Conservation (phyloP, 2,329 filamentous ascomycete genomes). For the Epichloe gansuensis region DNA sequence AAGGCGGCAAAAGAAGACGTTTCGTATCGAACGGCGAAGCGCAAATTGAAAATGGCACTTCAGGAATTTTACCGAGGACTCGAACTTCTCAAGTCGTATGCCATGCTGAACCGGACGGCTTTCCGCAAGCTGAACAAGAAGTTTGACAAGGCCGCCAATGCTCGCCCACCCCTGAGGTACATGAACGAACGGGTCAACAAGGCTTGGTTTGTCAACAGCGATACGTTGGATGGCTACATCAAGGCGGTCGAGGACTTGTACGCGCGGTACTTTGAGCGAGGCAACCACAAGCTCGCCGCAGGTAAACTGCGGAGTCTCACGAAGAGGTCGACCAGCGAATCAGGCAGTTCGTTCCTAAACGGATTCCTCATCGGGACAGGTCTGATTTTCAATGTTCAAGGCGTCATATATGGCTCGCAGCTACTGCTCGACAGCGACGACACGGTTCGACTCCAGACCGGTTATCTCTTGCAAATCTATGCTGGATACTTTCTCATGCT, state of each 20-base stretch:
- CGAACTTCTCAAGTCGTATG: slow-evolving; percentile 85
- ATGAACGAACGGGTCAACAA: slow-evolving; percentile 87
- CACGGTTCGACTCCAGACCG: slow-evolving; percentile 38
- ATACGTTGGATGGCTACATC: slow-evolving; percentile 70
- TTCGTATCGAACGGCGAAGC: slow-evolving; percentile 76
- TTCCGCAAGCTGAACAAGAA: slow-evolving; percentile 99
- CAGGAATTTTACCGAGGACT: slow-evolving; percentile 89
- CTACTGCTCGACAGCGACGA: slow-evolving; percentile 39
- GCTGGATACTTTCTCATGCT: slow-evolving; percentile 82
- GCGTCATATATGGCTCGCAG: slow-evolving; percentile 46
- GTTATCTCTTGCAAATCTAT: slow-evolving; percentile 77
- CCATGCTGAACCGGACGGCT: slow-evolving; percentile 78
- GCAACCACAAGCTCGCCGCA: slow-evolving; percentile 83
- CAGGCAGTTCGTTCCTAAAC: slow-evolving; percentile 45
- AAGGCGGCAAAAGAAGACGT: slow-evolving; percentile 43
- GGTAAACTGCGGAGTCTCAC: slow-evolving; percentile 71
- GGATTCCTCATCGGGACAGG: slow-evolving; percentile 59
- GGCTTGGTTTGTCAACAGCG: slow-evolving; percentile 83
- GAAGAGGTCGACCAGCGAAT: slow-evolving; percentile 43
- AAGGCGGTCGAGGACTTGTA: slow-evolving; percentile 81
- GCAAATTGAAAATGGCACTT: slow-evolving; percentile 80
- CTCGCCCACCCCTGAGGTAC: slow-evolving; percentile 65
- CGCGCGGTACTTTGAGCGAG: slow-evolving; percentile 84
- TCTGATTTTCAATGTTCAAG: slow-evolving; percentile 53
- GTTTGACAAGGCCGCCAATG: slow-evolving; percentile 82